Evolutionary conservation across 768 basidiomycete species (phyloP).

Genomic region (Suillus occidentalis): DNA sequence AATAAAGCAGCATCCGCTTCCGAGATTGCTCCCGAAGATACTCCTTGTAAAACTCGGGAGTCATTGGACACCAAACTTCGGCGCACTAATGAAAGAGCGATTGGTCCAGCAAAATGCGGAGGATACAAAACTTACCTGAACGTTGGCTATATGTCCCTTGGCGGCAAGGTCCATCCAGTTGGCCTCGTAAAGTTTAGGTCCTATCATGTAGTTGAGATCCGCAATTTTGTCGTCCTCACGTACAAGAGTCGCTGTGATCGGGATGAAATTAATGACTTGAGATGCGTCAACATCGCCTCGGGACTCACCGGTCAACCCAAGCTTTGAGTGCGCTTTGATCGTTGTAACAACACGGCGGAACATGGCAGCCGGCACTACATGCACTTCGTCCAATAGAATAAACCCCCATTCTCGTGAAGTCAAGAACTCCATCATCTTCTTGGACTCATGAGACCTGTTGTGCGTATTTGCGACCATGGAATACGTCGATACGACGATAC

Average conservation of each 20-base stretch:
- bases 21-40: conserved; percentile 91
- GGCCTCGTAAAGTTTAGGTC: conserved; percentile 98
- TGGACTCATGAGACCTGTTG: conserved; percentile 97
- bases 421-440: conserved; percentile 99
- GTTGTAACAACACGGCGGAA: conserved; percentile 97
- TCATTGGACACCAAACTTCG: conserved; percentile 99
- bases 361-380: conserved; percentile 98
- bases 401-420: conserved; percentile 99
- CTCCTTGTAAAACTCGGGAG: conserved; percentile 97
- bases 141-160: conserved; percentile 99
- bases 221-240: conserved; percentile 99
- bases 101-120: background rate
- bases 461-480: conserved; percentile 99
- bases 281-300: conserved; percentile 2
- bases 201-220: conserved; percentile 98
- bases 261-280: background rate
- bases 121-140: conserved; percentile 67
- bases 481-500: conserved; percentile 98
- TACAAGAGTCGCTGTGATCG: conserved; percentile 81
- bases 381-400: conserved; percentile 95
- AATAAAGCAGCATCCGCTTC: conserved; percentile 94
- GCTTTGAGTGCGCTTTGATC: conserved; percentile 98
- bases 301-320: conserved; percentile 85
- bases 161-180: conserved; percentile 99
- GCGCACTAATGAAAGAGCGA: conserved; percentile 66